These are phyloP conservation scores for Pyrus betulifolia DNA, from an alignment of 306 rosid species.

Conservation along the genomic window DNA sequence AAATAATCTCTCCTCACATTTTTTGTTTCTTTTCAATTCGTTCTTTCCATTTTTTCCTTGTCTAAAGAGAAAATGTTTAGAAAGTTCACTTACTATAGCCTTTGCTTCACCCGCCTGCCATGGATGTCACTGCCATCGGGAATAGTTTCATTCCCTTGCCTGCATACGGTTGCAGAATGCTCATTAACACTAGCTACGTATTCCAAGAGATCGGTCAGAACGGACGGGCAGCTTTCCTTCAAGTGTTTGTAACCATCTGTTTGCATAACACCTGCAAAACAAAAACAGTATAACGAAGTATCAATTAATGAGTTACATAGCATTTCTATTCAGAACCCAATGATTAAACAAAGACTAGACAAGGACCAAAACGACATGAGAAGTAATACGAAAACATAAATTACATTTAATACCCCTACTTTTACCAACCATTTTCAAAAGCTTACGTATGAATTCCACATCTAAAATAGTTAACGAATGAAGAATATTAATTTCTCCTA, in stretches of 20 bases:
- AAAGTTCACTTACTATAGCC: constrained; percentile 39
- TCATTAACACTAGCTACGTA: constrained; percentile 77
- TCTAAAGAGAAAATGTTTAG: constrained; percentile 11
- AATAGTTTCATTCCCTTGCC: constrained; percentile 54
- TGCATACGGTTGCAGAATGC: constrained; percentile 48
- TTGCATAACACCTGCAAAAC: constrained; percentile 71
- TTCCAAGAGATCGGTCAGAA: constrained; percentile 75
- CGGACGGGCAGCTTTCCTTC: constrained; percentile 82
- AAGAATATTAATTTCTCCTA: neutral
- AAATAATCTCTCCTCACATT: neutral
- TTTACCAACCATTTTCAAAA: neutral
- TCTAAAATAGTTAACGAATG: neutral
- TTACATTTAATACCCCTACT: neutral
- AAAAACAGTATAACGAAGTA: neutral
- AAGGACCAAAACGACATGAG: neutral
- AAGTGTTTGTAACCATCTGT: constrained; percentile 85
- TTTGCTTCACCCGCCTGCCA: constrained; percentile 93
- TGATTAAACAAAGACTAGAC: neutral
- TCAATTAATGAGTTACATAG: neutral
- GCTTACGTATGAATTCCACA: neutral
- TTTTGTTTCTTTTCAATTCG: neutral
- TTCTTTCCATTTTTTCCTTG: constrained; percentile 1
- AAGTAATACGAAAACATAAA: neutral
- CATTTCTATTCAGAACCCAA: neutral
- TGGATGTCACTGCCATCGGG: constrained; percentile 77